phyloP scores from a whole-genome alignment of 2,329 filamentous ascomycete genomes.

The Dryadomyces sulphureus region DNA sequence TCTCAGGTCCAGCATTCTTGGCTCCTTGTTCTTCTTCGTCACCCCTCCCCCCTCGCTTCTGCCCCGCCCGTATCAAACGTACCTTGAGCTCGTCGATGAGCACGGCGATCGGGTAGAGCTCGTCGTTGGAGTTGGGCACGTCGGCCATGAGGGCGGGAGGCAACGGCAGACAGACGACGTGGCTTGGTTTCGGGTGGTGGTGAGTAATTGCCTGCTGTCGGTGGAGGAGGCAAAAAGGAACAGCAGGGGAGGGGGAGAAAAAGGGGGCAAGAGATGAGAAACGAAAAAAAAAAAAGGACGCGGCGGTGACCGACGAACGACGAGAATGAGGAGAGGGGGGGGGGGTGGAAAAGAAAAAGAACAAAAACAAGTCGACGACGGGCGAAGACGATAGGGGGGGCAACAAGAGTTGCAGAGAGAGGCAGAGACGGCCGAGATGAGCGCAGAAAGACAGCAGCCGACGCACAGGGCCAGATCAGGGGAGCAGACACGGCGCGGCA shows the following conservation, averaged over 20 bases:
- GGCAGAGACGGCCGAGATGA: too few species aligned
- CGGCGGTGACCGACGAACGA: not conserved
- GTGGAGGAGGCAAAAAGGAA: not conserved
- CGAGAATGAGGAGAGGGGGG: not conserved
- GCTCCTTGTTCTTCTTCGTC: too few species aligned
- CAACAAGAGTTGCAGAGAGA: too few species aligned
- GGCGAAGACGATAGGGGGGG: not conserved
- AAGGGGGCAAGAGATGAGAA: not conserved
- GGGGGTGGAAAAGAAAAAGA: not conserved
- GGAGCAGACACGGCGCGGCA: not conserved
- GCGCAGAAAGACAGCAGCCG: not conserved
- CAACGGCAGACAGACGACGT: not conserved
- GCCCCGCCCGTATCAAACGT: too few species aligned
- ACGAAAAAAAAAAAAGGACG: not conserved
- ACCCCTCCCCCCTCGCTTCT: too few species aligned
- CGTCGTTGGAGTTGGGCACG: constrained; percentile 81
- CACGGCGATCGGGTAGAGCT: constrained; percentile 98
- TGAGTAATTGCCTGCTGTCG: constrained; percentile 14
- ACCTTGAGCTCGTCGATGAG: constrained; percentile 99
- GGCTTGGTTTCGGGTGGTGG: constrained; percentile 9
- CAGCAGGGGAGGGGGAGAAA: not conserved
- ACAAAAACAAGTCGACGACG: not conserved
- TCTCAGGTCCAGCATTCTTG: too few species aligned
- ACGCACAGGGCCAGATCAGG: not conserved
- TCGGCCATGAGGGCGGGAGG: constrained; percentile 58